phyloP scores from a whole-genome alignment of 2,329 filamentous ascomycete species.

The Alternaria atra region DNA sequence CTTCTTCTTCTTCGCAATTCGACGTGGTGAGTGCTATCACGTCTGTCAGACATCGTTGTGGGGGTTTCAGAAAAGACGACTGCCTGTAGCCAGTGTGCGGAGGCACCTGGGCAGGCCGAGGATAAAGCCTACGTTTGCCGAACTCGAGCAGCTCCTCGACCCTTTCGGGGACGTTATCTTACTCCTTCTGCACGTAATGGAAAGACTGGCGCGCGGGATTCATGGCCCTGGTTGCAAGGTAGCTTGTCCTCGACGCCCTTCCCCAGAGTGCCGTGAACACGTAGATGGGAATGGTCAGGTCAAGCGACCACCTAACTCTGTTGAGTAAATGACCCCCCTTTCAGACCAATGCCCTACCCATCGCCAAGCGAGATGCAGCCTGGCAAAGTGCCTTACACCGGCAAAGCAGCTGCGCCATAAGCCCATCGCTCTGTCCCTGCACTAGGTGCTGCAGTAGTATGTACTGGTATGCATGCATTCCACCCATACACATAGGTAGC shows the following conservation, averaged over 20 bases:
- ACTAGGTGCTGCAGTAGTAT: constrained; percentile 15
- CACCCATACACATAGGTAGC: constrained; percentile 10
- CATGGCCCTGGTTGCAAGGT: constrained; percentile 16
- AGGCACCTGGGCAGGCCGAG: neutral
- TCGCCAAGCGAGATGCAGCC: constrained; percentile 36
- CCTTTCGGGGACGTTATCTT: neutral
- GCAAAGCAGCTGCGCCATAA: constrained; percentile 32
- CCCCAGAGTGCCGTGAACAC: constrained; percentile 5
- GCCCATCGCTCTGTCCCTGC: constrained; percentile 19
- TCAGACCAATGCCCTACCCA: constrained; percentile 15
- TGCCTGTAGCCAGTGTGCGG: neutral
- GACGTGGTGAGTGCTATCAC: neutral
- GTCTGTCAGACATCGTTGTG: neutral
- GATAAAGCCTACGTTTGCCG: constrained; percentile 22
- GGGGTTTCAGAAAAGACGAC: constrained; percentile 7
- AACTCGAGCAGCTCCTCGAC: constrained; percentile 14
- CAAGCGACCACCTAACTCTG: constrained; percentile 10
- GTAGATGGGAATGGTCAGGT: constrained; percentile 8
- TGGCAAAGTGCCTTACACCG: constrained; percentile 29
- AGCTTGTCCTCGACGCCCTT: constrained; percentile 10
- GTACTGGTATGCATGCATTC: neutral
- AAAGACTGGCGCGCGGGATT: neutral
- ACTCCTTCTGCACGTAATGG: neutral
- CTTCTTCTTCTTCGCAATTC: neutral
- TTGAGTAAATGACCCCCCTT: constrained; percentile 15